Percentiles rank a stretch among this genome's conserved stretches.
phyloP scores from a whole-genome alignment of 495 filamentous ascomycete species.

The Staphylotrichum tortipilum region DNA sequence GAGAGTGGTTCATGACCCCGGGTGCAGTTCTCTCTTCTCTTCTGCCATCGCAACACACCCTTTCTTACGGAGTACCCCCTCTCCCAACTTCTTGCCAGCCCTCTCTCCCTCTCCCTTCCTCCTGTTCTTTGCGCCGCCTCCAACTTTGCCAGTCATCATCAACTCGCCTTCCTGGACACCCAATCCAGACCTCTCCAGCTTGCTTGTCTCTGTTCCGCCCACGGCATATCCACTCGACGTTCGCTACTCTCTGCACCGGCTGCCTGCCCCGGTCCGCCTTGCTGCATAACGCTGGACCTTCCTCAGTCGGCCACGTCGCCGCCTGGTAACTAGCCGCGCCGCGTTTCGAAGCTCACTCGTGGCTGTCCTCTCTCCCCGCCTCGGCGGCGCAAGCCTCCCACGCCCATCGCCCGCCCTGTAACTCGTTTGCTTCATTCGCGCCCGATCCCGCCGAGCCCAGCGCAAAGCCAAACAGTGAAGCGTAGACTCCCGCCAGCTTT shows the following conservation, averaged over 20 bases:
- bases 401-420: too few relatives aligned
- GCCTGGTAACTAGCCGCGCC: not conserved
- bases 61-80: not conserved
- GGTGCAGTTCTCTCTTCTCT: not conserved
- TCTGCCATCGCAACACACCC: not conserved
- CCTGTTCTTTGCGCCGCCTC: too few relatives aligned
- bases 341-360: not conserved
- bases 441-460: too few relatives aligned
- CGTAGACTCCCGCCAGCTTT: not conserved
- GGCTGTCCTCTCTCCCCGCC: too few relatives aligned
- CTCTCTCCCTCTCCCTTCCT: too few relatives aligned
- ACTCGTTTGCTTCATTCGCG: too few relatives aligned
- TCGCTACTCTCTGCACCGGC: not conserved
- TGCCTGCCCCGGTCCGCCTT: not conserved
- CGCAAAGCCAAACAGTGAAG: too few relatives aligned
- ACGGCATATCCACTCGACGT: not conserved
- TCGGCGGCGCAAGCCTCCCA: too few relatives aligned
- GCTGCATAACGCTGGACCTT: not conserved
- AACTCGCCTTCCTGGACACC: too few relatives aligned
- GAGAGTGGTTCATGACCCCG: not conserved
- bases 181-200: conserved; percentile 2
- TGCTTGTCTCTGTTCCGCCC: not conserved
- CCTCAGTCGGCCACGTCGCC: conserved; percentile 4
- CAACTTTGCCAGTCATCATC: too few relatives aligned
- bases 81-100: not conserved